phyloP scores from a whole-genome alignment of 768 basidiomycete species.

The Mycena latifolia region DNA sequence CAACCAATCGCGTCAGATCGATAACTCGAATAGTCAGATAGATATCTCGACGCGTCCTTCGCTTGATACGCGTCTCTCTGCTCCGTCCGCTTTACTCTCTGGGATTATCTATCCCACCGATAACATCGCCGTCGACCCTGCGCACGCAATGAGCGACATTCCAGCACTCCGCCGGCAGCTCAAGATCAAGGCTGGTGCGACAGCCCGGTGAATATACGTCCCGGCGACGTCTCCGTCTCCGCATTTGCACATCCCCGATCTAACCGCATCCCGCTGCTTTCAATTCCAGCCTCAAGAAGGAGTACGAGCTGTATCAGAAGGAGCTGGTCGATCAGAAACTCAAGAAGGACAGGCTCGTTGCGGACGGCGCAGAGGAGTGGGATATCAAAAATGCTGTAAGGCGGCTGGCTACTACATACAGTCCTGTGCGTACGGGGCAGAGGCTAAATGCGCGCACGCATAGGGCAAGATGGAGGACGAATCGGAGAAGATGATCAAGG shows the following conservation, averaged over 20 bases:
- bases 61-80: background rate
- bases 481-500: conserved; percentile 83
- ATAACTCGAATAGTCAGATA: background rate
- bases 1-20: too few relatives aligned
- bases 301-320: conserved; percentile 71
- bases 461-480: conserved; percentile 70
- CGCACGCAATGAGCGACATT: conserved; percentile 59
- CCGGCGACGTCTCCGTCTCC: background rate
- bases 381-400: conserved; percentile 81
- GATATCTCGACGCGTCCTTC: background rate
- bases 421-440: background rate
- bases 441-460: background rate
- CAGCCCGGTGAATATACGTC: conserved; percentile 66
- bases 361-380: conserved; percentile 78
- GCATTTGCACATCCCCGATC: conserved; percentile 24
- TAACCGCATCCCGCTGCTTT: conserved; percentile 23
- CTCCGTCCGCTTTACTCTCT: background rate
- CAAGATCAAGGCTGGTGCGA: conserved; percentile 80
- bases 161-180: conserved; percentile 71
- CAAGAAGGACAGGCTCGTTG: conserved; percentile 73
- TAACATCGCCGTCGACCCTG: conserved; percentile 18
- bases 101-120: conserved; percentile 12
- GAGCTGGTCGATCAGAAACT: conserved; percentile 71
- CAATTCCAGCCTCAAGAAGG: conserved; percentile 74
- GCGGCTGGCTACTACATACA: conserved; percentile 18